Evolutionary conservation across 495 filamentous ascomycete species (phyloP).

Genomic region (Hypoxylon rickii): DNA sequence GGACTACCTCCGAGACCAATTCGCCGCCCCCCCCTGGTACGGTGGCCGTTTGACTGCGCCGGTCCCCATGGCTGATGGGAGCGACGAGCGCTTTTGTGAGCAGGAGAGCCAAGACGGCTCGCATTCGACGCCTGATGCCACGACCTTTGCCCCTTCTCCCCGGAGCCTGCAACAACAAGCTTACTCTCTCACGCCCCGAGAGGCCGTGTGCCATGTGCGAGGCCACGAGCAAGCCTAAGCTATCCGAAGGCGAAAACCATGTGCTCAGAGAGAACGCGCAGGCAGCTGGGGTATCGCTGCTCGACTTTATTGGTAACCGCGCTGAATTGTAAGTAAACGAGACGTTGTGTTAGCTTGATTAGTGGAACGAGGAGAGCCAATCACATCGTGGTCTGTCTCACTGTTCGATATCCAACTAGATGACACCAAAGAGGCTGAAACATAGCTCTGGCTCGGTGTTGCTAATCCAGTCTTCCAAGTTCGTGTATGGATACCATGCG

Average conservation of each 20-base stretch:
- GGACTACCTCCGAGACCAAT: constrained; percentile 43
- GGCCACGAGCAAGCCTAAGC: constrained; percentile 42
- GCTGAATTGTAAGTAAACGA: constrained; percentile 28
- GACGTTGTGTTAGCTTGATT: too few species aligned
- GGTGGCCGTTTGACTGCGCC: constrained; percentile 53
- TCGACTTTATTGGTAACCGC: constrained; percentile 41
- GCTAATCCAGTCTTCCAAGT: too few species aligned
- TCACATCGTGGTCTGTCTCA: too few species aligned
- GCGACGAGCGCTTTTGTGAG: constrained; percentile 39
- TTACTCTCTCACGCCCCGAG: constrained; percentile 41
- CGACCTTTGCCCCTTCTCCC: constrained; percentile 46
- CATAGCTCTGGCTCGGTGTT: too few species aligned
- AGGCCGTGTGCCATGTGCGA: constrained; percentile 46
- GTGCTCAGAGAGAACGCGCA: constrained; percentile 41
- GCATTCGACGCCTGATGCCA: constrained; percentile 34
- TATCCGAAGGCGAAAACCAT: constrained; percentile 52
- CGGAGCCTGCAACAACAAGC: constrained; percentile 43
- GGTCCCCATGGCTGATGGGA: constrained; percentile 18
- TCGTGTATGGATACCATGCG: too few species aligned
- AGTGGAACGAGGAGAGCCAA: too few species aligned
- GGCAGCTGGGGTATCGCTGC: constrained; percentile 43
- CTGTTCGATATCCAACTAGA: too few species aligned
- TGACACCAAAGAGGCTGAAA: too few species aligned
- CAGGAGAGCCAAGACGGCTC: constrained; percentile 38
- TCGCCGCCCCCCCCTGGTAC: constrained; percentile 48